Conservation (phyloP, 2,329 filamentous ascomycete genomes). For the Cadophora sp. region DNA sequence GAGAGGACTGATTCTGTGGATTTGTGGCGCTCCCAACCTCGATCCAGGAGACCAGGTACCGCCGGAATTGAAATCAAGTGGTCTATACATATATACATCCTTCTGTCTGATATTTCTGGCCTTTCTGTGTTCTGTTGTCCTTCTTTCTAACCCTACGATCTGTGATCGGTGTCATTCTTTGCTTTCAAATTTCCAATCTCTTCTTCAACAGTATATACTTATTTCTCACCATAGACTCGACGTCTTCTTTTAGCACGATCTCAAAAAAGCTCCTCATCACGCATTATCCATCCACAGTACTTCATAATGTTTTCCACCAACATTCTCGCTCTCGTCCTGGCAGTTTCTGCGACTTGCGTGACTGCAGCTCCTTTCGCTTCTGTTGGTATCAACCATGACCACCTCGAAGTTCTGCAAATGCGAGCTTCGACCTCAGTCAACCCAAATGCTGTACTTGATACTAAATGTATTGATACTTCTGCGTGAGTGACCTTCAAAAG, state of each 20-base stretch:
- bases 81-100: neutral
- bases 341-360: slow-evolving; percentile 42
- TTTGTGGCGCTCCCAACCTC: neutral
- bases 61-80: neutral
- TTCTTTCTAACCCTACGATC: slow-evolving; percentile 31
- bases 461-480: slow-evolving; percentile 51
- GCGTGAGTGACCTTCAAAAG: slow-evolving; percentile 45
- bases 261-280: neutral
- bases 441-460: slow-evolving; percentile 50
- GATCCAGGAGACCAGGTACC: neutral
- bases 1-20: neutral
- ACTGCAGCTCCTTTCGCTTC: slow-evolving; percentile 44
- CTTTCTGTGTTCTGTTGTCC: slow-evolving; percentile 10
- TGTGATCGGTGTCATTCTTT: slow-evolving; percentile 32
- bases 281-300: slow-evolving; percentile 10
- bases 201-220: slow-evolving; percentile 22
- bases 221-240: slow-evolving; percentile 13
- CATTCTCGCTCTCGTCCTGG: slow-evolving; percentile 42
- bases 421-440: slow-evolving; percentile 50
- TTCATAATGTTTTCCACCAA: slow-evolving; percentile 45
- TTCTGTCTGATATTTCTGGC: slow-evolving; percentile 24
- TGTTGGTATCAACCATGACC: slow-evolving; percentile 48
- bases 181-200: slow-evolving; percentile 16
- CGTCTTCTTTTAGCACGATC: slow-evolving; percentile 7
- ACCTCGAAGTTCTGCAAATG: slow-evolving; percentile 54